A percentile compares a stretch with the other conserved stretches of the same genome.
Conservation (phyloP, 805 yeast genomes). For the Nakazawaea ambrosiae region DNA sequence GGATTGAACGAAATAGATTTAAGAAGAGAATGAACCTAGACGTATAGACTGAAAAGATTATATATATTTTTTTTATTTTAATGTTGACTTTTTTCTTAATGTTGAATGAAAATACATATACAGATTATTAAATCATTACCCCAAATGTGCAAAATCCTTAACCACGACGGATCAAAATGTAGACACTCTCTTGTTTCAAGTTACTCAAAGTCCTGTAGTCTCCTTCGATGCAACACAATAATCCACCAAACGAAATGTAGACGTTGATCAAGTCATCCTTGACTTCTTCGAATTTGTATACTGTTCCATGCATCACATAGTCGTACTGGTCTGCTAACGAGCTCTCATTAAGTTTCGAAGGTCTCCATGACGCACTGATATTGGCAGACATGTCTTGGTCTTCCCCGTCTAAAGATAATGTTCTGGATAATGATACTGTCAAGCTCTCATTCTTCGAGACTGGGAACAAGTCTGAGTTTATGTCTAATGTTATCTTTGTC, state of each 20-base stretch:
- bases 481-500: slow-evolving; percentile 77
- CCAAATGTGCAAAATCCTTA: too few relatives aligned
- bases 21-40: slow-evolving; percentile 29
- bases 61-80: not conserved
- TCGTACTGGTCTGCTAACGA: slow-evolving; percentile 95
- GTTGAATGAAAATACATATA: not conserved
- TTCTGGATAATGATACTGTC: slow-evolving; percentile 80
- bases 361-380: slow-evolving; percentile 67
- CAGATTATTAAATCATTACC: not conserved
- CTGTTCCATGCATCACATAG: slow-evolving; percentile 97
- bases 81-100: too few relatives aligned
- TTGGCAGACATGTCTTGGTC: slow-evolving; percentile 37
- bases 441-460: slow-evolving; percentile 68
- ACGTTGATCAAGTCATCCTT: slow-evolving; percentile 67
- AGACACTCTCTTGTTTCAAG: slow-evolving; percentile 91
- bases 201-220: slow-evolving; percentile 82
- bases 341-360: slow-evolving; percentile 76
- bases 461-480: slow-evolving; percentile 89
- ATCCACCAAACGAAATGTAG: slow-evolving; percentile 93
- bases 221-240: slow-evolving; percentile 90
- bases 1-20: slow-evolving; percentile 84
- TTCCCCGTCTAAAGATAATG: slow-evolving; percentile 48
- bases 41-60: not conserved
- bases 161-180: slow-evolving; percentile 70
- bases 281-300: slow-evolving; percentile 91